phyloP scores from a whole-genome alignment of 2,329 filamentous ascomycete species.

The Aspergillus pseudotamarii region DNA sequence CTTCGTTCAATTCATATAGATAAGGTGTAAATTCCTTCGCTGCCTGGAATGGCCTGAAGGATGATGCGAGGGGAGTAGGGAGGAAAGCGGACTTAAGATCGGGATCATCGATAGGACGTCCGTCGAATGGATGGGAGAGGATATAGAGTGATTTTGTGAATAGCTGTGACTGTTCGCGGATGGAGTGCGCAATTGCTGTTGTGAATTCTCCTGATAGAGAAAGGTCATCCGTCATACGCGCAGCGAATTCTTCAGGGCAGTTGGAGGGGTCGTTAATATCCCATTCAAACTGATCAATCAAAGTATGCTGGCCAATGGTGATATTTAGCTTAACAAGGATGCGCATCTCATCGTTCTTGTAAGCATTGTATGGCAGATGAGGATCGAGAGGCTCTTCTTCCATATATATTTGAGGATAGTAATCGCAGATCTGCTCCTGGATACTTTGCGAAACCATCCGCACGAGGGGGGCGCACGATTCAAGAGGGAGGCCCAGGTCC shows the following conservation, averaged over 20 bases:
- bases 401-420: conserved; percentile 86
- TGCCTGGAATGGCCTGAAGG: conserved; percentile 88
- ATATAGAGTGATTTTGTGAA: conserved; percentile 94
- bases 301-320: conserved; percentile 89
- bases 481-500: conserved; percentile 75
- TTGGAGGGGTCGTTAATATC: conserved; percentile 95
- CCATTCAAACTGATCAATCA: conserved; percentile 98
- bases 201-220: conserved; percentile 94
- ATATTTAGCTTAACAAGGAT: conserved; percentile 96
- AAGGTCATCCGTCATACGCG: conserved; percentile 84
- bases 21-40: conserved; percentile 94
- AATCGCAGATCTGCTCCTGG: conserved; percentile 87
- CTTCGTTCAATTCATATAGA: conserved; percentile 89
- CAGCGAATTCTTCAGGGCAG: conserved; percentile 91
- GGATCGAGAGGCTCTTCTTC: conserved; percentile 90
- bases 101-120: conserved; percentile 86
- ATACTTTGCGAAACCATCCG: conserved; percentile 72
- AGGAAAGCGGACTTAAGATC: conserved; percentile 86
- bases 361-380: conserved; percentile 85
- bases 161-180: conserved; percentile 91
- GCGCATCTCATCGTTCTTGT: conserved; percentile 99
- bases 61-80: conserved; percentile 75
- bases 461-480: conserved; percentile 58
- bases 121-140: conserved; percentile 92
- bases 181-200: conserved; percentile 96